Evolutionary conservation across 169 alveolate genomes (phyloP).

Genomic region (Eimeria sp.): DNA sequence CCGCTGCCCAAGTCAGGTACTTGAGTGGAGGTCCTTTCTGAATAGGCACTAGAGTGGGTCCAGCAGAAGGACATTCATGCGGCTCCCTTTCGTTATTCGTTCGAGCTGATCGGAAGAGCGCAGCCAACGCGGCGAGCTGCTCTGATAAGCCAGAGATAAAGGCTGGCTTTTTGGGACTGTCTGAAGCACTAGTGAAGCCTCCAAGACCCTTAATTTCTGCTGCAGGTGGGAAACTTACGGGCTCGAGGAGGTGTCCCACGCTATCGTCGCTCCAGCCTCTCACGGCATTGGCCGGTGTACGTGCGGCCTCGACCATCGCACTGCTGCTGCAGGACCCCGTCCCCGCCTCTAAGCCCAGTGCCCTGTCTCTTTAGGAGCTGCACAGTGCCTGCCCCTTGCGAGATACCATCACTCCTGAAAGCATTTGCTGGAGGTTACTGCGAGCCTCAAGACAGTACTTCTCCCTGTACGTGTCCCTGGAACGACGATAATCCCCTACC

Average conservation of each 20-base stretch:
- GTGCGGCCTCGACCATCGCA: background rate
- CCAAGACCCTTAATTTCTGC: background rate
- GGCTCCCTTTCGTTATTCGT: background rate
- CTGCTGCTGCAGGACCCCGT: background rate
- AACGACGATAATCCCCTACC: background rate
- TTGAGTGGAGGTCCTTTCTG: background rate
- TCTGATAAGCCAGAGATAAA: slow-evolving; percentile 26
- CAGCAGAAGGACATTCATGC: background rate
- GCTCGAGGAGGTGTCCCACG: slow-evolving; percentile 38
- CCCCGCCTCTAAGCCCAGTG: background rate
- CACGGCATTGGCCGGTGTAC: background rate
- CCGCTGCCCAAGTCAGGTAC: slow-evolving; percentile 58
- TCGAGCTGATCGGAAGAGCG: slow-evolving; percentile 5
- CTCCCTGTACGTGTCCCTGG: background rate
- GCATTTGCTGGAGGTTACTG: background rate
- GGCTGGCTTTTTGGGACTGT: background rate
- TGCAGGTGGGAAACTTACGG: background rate
- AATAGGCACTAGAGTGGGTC: background rate
- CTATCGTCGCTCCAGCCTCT: background rate
- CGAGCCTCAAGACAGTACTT: background rate
- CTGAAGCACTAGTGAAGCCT: background rate
- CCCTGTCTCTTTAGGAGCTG: background rate
- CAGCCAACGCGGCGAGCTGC: slow-evolving; percentile 21
- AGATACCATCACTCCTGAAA: background rate
- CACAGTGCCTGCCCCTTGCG: slow-evolving; percentile 2